These are phyloP conservation scores for Solanum chilense DNA, from an alignment of 257 asterid genomes.

Conservation along the genomic window DNA sequence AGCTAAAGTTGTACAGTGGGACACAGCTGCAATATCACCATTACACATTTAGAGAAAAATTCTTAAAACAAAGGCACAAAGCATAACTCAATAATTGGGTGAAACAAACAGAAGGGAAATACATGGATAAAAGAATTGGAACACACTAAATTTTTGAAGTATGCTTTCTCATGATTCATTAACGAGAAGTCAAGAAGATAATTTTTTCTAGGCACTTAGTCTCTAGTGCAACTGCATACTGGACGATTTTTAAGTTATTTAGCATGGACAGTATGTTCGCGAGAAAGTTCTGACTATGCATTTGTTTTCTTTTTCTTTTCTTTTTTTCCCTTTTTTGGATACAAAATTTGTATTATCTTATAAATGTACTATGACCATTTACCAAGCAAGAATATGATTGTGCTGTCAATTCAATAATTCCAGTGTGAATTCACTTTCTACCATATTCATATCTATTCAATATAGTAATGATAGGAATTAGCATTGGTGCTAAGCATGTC, in stretches of 20 bases:
- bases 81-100: background rate
- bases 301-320: background rate
- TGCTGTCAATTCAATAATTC: background rate
- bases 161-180: background rate
- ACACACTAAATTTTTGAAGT: background rate
- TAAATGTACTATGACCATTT: background rate
- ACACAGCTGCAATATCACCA: constrained; percentile 62
- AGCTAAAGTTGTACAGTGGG: constrained; percentile 93
- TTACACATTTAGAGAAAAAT: constrained; percentile 11
- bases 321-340: background rate
- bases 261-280: background rate
- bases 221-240: background rate
- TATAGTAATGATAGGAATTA: background rate
- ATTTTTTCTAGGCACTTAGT: background rate
- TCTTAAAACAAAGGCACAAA: background rate
- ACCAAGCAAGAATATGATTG: background rate
- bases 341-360: background rate
- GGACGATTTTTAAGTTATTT: background rate
- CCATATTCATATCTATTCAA: background rate
- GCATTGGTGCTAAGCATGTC: background rate
- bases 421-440: background rate
- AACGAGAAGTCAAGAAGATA: background rate
- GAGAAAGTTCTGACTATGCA: background rate
- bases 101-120: background rate
- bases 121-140: background rate